phyloP scores from a whole-genome alignment of 192 early-diverging fungal species.

The Chytriomyces sp. region DNA sequence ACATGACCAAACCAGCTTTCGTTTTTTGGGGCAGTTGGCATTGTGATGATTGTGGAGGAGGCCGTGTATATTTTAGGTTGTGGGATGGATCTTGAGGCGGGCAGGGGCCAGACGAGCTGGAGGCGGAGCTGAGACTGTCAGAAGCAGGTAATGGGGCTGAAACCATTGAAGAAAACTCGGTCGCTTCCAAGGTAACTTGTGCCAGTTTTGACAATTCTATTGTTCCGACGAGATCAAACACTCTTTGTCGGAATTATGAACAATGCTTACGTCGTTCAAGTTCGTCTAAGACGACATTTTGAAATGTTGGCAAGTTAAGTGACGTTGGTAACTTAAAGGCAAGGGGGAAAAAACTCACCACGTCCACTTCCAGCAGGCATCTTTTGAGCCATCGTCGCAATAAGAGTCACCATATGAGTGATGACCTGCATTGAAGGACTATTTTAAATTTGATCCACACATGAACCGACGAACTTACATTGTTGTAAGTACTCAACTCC shows the following conservation, averaged over 20 bases:
- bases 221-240: background rate
- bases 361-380: background rate
- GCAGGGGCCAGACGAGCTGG: too few species aligned
- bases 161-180: background rate
- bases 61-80: background rate
- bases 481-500: constrained; percentile 35
- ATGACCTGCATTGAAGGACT: constrained; percentile 25
- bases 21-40: too few species aligned
- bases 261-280: too few species aligned
- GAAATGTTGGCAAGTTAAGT: too few species aligned
- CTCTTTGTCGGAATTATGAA: too few species aligned
- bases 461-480: background rate
- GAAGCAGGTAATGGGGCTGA: background rate
- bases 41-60: background rate
- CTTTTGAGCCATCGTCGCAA: constrained; percentile 26
- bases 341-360: background rate
- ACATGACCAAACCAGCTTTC: too few species aligned
- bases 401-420: constrained; percentile 30
- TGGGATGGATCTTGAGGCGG: background rate
- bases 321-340: background rate
- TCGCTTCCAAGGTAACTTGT: background rate
- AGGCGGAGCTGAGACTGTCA: too few species aligned
- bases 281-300: too few species aligned
- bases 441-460: background rate
- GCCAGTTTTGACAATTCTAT: constrained; percentile 2